Percentiles rank a stretch among this genome's conserved stretches.
Conservation (phyloP, 805 yeast genomes). For the Nadsonia fulvescens region DNA sequence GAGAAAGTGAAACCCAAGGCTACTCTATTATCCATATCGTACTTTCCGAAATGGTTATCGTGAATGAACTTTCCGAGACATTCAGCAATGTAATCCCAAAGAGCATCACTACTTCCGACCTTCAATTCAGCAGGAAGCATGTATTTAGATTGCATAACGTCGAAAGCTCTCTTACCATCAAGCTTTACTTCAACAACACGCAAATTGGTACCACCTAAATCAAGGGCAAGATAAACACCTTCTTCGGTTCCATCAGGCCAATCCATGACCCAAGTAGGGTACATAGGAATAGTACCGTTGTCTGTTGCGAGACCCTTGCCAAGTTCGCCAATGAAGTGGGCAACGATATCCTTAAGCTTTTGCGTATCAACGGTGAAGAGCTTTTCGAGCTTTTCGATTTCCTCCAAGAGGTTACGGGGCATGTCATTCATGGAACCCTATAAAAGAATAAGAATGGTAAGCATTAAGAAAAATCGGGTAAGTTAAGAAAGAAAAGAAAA, state of each 20-base stretch:
- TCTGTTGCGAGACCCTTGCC: conserved; percentile 52
- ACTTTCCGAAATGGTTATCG: conserved; percentile 40
- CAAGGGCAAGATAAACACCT: conserved; percentile 84
- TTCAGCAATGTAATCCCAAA: conserved; percentile 76
- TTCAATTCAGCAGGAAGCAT: conserved; percentile 61
- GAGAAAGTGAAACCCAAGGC: conserved; percentile 94
- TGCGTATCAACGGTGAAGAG: conserved; percentile 44
- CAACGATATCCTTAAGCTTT: conserved; percentile 45
- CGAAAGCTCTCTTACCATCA: conserved; percentile 70
- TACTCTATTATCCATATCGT: conserved; percentile 1
- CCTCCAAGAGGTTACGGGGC: conserved; percentile 41
- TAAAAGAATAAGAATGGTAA: too few species aligned
- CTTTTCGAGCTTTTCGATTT: conserved; percentile 38
- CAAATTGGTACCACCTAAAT: conserved; percentile 92
- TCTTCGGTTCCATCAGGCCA: conserved; percentile 82
- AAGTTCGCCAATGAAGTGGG: conserved; percentile 63
- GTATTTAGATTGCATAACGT: conserved; percentile 73
- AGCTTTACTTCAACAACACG: conserved; percentile 79
- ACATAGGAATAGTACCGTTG: conserved; percentile 91
- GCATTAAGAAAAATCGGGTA: too few species aligned
- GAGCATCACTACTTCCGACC: conserved; percentile 58
- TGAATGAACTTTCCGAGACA: conserved; percentile 55
- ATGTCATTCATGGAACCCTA: conserved; percentile 50
- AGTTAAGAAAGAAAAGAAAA: too few species aligned
- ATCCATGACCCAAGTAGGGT: conserved; percentile 90